These are phyloP conservation scores for Selenicereus undatus DNA, from an alignment of 148 eudicot species.

Conservation along the genomic window DNA sequence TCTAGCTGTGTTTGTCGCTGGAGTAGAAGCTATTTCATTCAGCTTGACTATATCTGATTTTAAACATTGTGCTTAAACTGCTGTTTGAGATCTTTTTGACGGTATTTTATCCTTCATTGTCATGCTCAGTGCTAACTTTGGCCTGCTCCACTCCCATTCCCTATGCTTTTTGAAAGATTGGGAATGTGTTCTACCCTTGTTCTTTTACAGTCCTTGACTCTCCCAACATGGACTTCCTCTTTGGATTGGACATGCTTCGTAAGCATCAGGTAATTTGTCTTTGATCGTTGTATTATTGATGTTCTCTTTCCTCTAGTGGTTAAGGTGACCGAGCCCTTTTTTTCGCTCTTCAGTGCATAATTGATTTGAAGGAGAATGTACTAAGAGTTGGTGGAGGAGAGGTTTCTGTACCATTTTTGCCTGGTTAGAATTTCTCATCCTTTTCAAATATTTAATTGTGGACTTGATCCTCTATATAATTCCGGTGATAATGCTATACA, in stretches of 20 bases:
- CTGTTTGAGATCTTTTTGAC: neutral
- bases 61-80: neutral
- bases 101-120: conserved; percentile 6
- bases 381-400: conserved; percentile 98
- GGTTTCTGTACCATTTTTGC: conserved; percentile 88
- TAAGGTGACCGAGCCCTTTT: conserved; percentile 9
- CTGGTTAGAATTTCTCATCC: conserved; percentile 39
- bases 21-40: neutral
- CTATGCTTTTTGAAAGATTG: conserved; percentile 56
- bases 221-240: conserved; percentile 97
- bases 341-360: conserved; percentile 62
- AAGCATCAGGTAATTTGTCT: conserved; percentile 78
- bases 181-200: conserved; percentile 80
- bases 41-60: neutral
- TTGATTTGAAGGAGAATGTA: conserved; percentile 92
- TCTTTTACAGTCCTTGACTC: conserved; percentile 93
- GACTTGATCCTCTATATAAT: neutral
- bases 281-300: neutral
- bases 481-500: neutral
- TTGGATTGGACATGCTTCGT: conserved; percentile 96
- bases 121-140: conserved; percentile 20
- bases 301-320: neutral
- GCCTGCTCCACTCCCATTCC: conserved; percentile 22
- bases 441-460: neutral
- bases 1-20: neutral